phyloP scores from a whole-genome alignment of 2,329 filamentous ascomycete genomes.

The Tolypocladium amazonense region DNA sequence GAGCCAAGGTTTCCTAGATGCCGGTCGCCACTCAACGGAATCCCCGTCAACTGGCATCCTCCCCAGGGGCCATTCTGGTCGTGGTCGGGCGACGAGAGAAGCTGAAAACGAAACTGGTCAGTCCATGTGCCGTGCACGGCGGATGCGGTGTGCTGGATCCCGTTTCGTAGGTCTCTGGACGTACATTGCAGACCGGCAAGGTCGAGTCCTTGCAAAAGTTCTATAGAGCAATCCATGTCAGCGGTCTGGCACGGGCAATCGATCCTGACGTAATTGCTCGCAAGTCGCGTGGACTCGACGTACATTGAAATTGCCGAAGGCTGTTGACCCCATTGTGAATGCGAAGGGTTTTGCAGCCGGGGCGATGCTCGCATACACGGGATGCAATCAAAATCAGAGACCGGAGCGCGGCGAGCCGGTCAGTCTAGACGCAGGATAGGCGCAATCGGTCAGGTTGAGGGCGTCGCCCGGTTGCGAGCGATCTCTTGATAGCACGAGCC shows the following conservation, averaged over 20 bases:
- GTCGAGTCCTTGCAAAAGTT: slow-evolving; percentile 78
- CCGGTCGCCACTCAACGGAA: slow-evolving; percentile 53
- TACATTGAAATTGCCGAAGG: slow-evolving; percentile 53
- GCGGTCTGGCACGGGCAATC: slow-evolving; percentile 4
- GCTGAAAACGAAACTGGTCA: slow-evolving; percentile 10
- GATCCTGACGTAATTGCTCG: neutral
- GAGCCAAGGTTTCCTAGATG: slow-evolving; percentile 84
- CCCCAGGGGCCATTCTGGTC: slow-evolving; percentile 50
- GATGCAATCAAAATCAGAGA: neutral
- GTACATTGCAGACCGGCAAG: slow-evolving; percentile 72
- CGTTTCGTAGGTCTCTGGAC: neutral
- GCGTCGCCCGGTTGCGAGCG: neutral
- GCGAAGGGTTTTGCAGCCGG: slow-evolving; percentile 8
- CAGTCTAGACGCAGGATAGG: neutral
- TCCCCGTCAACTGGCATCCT: slow-evolving; percentile 68
- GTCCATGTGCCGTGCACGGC: slow-evolving; percentile 7
- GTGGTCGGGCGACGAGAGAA: slow-evolving; percentile 48
- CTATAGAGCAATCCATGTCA: slow-evolving; percentile 31
- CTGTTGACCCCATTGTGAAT: slow-evolving; percentile 46
- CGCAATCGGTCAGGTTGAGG: neutral
- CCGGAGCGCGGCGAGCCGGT: neutral
- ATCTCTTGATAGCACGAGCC: neutral
- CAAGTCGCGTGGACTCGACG: slow-evolving; percentile 1
- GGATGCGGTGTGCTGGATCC: neutral
- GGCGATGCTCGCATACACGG: neutral